phyloP scores from a whole-genome alignment of 805 yeast species.

The Saccharomycopsis javanensis region DNA sequence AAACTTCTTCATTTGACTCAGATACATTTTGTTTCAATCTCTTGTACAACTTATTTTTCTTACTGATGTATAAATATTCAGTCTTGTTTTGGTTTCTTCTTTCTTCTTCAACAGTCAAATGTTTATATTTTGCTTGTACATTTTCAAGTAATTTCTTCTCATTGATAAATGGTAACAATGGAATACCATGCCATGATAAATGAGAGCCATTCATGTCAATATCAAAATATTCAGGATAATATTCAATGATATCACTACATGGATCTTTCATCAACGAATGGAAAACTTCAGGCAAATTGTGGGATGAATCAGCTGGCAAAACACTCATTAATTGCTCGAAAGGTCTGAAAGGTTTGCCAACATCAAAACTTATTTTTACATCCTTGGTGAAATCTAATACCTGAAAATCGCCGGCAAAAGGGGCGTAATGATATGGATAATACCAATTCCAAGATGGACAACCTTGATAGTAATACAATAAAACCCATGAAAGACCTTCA shows the following conservation, averaged over 20 bases:
- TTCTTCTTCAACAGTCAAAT: conserved; percentile 56
- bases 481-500: conserved; percentile 96
- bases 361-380: conserved; percentile 46
- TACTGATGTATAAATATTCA: conserved; percentile 62
- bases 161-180: conserved; percentile 83
- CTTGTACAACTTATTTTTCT: conserved; percentile 38
- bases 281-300: conserved; percentile 72
- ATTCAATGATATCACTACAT: conserved; percentile 77
- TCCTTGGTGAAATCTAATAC: conserved; percentile 36
- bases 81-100: conserved; percentile 61
- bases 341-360: conserved; percentile 78
- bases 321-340: conserved; percentile 93
- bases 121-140: conserved; percentile 54
- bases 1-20: conserved; percentile 24
- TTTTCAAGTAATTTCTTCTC: conserved; percentile 60
- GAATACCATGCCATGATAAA: conserved; percentile 93
- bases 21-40: conserved; percentile 26
- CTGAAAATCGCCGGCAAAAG: conserved; percentile 83
- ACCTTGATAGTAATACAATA: conserved; percentile 90
- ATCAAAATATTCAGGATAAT: conserved; percentile 79
- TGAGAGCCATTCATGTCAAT: conserved; percentile 95
- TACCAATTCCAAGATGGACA: conserved; percentile 99
- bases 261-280: conserved; percentile 72
- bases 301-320: conserved; percentile 87
- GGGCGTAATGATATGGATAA: conserved; percentile 95